These are phyloP conservation scores for Cladosporium velox DNA, from an alignment of 2,329 filamentous ascomycete species.

Conservation along the genomic window DNA sequence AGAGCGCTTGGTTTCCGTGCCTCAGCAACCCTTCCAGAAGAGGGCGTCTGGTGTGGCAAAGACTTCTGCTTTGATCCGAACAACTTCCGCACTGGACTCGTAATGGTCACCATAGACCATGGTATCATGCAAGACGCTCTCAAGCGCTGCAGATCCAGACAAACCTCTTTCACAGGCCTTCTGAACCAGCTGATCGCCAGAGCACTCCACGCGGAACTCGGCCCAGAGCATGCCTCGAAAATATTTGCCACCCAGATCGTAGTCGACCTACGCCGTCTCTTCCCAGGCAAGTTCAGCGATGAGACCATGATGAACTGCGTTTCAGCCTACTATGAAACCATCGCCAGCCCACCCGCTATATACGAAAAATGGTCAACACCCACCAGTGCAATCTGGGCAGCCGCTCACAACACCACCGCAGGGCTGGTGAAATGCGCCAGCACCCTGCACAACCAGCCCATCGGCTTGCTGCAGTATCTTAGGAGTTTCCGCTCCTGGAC, in stretches of 20 bases:
- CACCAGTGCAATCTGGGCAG: constrained; percentile 37
- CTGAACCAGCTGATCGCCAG: constrained; percentile 46
- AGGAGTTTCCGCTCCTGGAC: constrained; percentile 46
- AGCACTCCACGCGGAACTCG: constrained; percentile 39
- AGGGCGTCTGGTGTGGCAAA: constrained; percentile 13
- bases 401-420: constrained; percentile 37
- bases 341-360: neutral
- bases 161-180: constrained; percentile 46
- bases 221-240: constrained; percentile 23
- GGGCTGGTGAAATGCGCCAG: constrained; percentile 37
- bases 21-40: neutral
- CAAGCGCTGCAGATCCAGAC: constrained; percentile 35
- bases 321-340: constrained; percentile 25
- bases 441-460: constrained; percentile 43
- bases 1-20: constrained; percentile 4
- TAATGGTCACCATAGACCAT: constrained; percentile 37
- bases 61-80: constrained; percentile 6
- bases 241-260: constrained; percentile 45
- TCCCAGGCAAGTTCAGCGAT: constrained; percentile 33
- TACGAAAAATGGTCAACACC: neutral
- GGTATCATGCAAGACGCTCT: constrained; percentile 35
- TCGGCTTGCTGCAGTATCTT: constrained; percentile 48
- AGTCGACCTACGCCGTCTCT: constrained; percentile 43
- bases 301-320: constrained; percentile 43
- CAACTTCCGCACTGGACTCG: constrained; percentile 34